Evolutionary conservation across 306 rosid species (phyloP).

Genomic region (Leucaena leucocephala): DNA sequence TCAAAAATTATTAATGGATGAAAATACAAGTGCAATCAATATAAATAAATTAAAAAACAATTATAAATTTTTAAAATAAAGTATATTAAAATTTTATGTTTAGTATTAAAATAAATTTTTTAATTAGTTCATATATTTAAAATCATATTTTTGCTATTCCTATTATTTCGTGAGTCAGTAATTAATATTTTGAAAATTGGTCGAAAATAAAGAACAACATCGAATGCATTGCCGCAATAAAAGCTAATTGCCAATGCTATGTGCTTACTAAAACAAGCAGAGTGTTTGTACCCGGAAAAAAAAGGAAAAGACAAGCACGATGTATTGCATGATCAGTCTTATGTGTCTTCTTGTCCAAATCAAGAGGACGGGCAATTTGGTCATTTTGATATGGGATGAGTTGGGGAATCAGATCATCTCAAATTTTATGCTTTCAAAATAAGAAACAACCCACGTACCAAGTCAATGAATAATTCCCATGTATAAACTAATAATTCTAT

Average conservation of each 20-base stretch:
- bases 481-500: slow-evolving; percentile 33
- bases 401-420: slow-evolving; percentile 37
- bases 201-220: neutral
- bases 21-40: too few relatives aligned
- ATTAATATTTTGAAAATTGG: neutral
- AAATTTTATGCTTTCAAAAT: slow-evolving; percentile 18
- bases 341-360: slow-evolving; percentile 34
- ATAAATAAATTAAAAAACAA: too few relatives aligned
- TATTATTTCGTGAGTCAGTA: too few relatives aligned
- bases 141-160: too few relatives aligned
- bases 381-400: slow-evolving; percentile 13
- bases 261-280: neutral
- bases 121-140: too few relatives aligned
- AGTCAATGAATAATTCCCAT: slow-evolving; percentile 12
- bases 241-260: slow-evolving; percentile 7
- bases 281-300: too few relatives aligned
- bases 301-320: neutral
- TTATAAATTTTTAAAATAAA: too few relatives aligned
- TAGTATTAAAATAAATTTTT: too few relatives aligned
- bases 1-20: too few relatives aligned
- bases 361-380: slow-evolving; percentile 36
- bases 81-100: too few relatives aligned
- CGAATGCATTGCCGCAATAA: neutral
- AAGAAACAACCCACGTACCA: slow-evolving; percentile 19
- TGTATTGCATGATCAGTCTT: slow-evolving; percentile 21